Conservation (phyloP, 2,329 filamentous ascomycete genomes). For the Alternaria sp. region DNA sequence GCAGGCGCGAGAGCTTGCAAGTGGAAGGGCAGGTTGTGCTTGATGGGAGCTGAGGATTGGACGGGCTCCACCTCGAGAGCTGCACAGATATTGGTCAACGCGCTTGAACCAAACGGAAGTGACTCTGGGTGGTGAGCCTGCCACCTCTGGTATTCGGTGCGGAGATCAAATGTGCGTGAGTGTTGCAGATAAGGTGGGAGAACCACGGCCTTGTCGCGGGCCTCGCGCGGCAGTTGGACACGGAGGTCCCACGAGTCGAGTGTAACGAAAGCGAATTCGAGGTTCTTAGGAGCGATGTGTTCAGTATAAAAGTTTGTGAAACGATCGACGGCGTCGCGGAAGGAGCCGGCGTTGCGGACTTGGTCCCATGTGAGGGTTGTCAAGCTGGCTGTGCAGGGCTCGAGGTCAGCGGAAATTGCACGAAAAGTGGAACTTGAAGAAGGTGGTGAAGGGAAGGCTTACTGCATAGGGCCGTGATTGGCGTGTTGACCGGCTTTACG, state of each 20-base stretch:
- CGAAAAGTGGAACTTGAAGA: neutral
- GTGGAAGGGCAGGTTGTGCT: conserved; percentile 98
- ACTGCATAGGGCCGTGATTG: conserved; percentile 99
- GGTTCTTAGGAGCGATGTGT: conserved; percentile 87
- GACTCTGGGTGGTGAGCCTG: conserved; percentile 98
- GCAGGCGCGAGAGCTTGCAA: conserved; percentile 94
- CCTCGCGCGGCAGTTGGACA: conserved; percentile 96
- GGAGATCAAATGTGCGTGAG: conserved; percentile 94
- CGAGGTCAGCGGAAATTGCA: conserved; percentile 19
- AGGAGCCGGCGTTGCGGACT: conserved; percentile 95
- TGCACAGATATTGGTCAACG: conserved; percentile 96
- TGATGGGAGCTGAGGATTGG: conserved; percentile 96
- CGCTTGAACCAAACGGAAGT: conserved; percentile 93
- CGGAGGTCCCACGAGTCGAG: conserved; percentile 98
- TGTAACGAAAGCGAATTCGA: conserved; percentile 98
- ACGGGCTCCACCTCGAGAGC: conserved; percentile 98
- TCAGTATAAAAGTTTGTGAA: conserved; percentile 95
- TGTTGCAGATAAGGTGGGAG: conserved; percentile 97
- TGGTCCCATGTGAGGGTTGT: conserved; percentile 99
- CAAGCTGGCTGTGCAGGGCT: conserved; percentile 75
- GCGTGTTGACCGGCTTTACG: conserved; percentile 98
- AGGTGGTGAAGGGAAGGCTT: conserved; percentile 57
- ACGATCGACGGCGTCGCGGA: conserved; percentile 94
- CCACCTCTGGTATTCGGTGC: conserved; percentile 98
- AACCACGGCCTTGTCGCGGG: conserved; percentile 96